These are phyloP conservation scores for Protomyces pachydermus DNA, from an alignment of 1,139 yeast genomes.

Conservation along the genomic window DNA sequence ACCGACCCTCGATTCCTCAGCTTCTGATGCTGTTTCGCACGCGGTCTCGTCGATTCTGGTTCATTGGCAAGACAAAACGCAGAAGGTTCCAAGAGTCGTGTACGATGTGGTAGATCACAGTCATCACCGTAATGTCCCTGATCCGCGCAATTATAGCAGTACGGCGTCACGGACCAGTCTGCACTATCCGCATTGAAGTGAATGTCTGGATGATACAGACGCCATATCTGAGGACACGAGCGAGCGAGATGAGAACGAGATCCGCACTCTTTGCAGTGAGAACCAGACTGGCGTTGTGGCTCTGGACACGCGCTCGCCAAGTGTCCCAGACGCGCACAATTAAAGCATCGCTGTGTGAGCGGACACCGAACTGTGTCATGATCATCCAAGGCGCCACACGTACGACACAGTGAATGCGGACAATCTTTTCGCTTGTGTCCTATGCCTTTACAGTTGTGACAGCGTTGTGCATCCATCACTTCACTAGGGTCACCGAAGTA, in stretches of 20 bases:
- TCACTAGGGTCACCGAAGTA: slow-evolving; percentile 24
- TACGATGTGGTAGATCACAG: slow-evolving; percentile 24
- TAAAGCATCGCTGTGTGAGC: slow-evolving; percentile 24
- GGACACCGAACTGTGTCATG: slow-evolving; percentile 29
- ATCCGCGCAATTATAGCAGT: slow-evolving; percentile 29
- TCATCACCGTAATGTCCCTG: slow-evolving; percentile 29
- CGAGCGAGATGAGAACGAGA: slow-evolving; percentile 24
- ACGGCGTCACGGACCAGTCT: slow-evolving; percentile 13
- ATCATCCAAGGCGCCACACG: slow-evolving; percentile 29
- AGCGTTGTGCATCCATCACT: slow-evolving; percentile 3
- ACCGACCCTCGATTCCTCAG: background rate
- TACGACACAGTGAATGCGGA: slow-evolving; percentile 21
- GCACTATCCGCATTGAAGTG: slow-evolving; percentile 2
- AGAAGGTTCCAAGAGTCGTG: slow-evolving; percentile 24
- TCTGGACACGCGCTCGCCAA: slow-evolving; percentile 25
- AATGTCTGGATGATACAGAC: slow-evolving; percentile 21
- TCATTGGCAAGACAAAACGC: slow-evolving; percentile 29
- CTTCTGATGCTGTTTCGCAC: background rate
- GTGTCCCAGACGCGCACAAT: slow-evolving; percentile 28
- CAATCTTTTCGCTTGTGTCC: slow-evolving; percentile 27
- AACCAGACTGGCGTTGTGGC: slow-evolving; percentile 21
- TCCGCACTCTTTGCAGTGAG: slow-evolving; percentile 23
- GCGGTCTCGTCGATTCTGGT: slow-evolving; percentile 14
- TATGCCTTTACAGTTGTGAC: slow-evolving; percentile 26
- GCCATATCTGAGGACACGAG: slow-evolving; percentile 29